Base-by-base conservation (phyloP, 2,329 filamentous ascomycete genomes). In the Hypoxylon sp. region DNA sequence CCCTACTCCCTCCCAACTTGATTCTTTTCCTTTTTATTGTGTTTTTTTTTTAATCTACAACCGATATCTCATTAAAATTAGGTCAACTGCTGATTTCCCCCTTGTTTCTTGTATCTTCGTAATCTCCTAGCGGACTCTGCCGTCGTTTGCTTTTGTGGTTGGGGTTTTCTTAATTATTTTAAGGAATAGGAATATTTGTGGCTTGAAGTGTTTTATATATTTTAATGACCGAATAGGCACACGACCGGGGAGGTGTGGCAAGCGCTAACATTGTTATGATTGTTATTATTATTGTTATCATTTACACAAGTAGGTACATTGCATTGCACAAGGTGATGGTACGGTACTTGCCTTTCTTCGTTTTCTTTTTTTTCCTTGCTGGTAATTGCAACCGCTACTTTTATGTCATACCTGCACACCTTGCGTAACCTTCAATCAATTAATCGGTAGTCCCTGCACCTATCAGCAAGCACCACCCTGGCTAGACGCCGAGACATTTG, bases 161-260 rank as follows among this genome's bases (percentile, higher is more conserved):
- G 21, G 32, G 62, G 17, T 36, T 34, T 58, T 41, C 21, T 36
- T 30, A 17, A 32, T 43, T 48, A 17, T 32, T 34, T 68, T 28
- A 28, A 51, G 53, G 62, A 62, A 58, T 59, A 25, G 34, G 4
- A 61, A 61, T 46, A 43, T 67, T 49, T 67, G 60, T 60, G 64
- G 67, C 64, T 67, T 62, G 50, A 25, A 38, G 36, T 67, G 64
- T 67, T 69, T 69, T 67, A 65, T 57, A 50, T 65, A 67, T 65
- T 64, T 67, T 65, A 56, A 67, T 63, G 53, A 59, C 36, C 49
- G 45, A 62, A 56, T 60, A 66, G 52, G 55, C 53, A 56, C 56
- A 46, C 55, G 57, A 66, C 36, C 49, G 32, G 62, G 53, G 52
- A 2, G 23, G 23, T 25, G 43, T 9, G 17, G n/a, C 32, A 61